phyloP scores from a whole-genome alignment of 1,284 basidiomycete species.

The Apiotrichum laibachii region DNA sequence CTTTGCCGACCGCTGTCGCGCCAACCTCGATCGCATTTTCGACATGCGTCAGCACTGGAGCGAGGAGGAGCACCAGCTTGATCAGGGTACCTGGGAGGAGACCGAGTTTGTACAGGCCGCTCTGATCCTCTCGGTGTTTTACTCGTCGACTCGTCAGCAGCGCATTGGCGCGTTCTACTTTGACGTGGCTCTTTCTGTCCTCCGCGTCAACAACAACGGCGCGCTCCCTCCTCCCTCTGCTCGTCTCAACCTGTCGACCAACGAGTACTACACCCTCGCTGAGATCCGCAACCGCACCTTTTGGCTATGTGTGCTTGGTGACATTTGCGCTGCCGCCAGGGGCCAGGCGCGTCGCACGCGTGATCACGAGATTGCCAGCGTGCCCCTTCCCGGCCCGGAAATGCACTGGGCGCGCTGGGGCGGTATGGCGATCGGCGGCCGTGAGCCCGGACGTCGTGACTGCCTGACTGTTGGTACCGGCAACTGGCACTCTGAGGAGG shows the following conservation, averaged over 20 bases:
- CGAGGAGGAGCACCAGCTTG: conserved; percentile 31
- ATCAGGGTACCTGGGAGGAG: conserved; percentile 47
- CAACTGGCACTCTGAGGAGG: conserved; percentile 43
- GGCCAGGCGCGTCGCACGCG: conserved; percentile 37
- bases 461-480: conserved; percentile 33
- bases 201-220: conserved; percentile 27
- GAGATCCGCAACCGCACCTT: conserved; percentile 48
- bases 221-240: conserved; percentile 26
- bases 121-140: conserved; percentile 49
- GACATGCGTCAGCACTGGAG: conserved; percentile 32
- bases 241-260: conserved; percentile 25
- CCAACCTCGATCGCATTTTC: conserved; percentile 34
- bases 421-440: conserved; percentile 29
- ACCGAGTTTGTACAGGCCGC: conserved; percentile 51
- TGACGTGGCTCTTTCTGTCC: conserved; percentile 41
- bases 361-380: conserved; percentile 42
- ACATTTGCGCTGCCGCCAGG: conserved; percentile 43
- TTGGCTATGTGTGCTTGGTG: conserved; percentile 49
- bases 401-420: conserved; percentile 44
- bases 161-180: conserved; percentile 48
- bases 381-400: conserved; percentile 45
- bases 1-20: conserved; percentile 44
- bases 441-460: conserved; percentile 36
- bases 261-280: conserved; percentile 41
- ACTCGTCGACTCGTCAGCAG: conserved; percentile 47